These are phyloP conservation scores for Ricinus communis DNA, from an alignment of 345 rosid species.

Conservation along the genomic window DNA sequence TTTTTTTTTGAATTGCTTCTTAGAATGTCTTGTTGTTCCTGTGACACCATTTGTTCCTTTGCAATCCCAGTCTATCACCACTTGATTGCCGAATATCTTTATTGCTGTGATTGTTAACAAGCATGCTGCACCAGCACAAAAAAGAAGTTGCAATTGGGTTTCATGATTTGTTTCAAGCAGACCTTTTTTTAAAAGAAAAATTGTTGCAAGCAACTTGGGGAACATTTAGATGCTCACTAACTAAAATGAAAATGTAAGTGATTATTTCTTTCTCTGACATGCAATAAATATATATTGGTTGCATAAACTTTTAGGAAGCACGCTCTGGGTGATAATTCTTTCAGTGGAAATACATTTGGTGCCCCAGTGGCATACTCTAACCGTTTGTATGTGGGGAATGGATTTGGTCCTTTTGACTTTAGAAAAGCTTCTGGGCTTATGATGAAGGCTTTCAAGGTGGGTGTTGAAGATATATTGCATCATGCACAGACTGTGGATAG, in stretches of 20 bases:
- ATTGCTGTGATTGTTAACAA: background rate
- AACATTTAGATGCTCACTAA: too few relatives aligned
- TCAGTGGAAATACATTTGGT: slow-evolving; percentile 53
- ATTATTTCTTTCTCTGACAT: background rate
- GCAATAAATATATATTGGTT: slow-evolving; percentile 28
- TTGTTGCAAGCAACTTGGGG: background rate
- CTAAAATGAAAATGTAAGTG: too few relatives aligned
- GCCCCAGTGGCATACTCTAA: slow-evolving; percentile 49
- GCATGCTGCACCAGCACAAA: background rate
- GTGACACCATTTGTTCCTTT: background rate
- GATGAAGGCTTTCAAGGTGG: slow-evolving; percentile 36
- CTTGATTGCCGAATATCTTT: background rate
- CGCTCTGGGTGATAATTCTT: slow-evolving; percentile 50
- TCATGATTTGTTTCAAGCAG: background rate
- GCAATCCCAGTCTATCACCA: background rate
- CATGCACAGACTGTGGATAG: slow-evolving; percentile 34
- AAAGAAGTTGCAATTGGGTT: background rate
- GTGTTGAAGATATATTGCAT: slow-evolving; percentile 47
- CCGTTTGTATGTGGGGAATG: slow-evolving; percentile 41
- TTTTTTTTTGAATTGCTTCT: too few relatives aligned
- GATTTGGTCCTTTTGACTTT: slow-evolving; percentile 33
- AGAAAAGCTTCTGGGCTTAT: slow-evolving; percentile 46
- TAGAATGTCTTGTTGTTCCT: too few relatives aligned
- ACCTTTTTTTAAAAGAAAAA: background rate
- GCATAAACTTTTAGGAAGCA: slow-evolving; percentile 54